Base-by-base conservation (phyloP, 2,329 filamentous ascomycete genomes). In the Hirsutella thompsonii region DNA sequence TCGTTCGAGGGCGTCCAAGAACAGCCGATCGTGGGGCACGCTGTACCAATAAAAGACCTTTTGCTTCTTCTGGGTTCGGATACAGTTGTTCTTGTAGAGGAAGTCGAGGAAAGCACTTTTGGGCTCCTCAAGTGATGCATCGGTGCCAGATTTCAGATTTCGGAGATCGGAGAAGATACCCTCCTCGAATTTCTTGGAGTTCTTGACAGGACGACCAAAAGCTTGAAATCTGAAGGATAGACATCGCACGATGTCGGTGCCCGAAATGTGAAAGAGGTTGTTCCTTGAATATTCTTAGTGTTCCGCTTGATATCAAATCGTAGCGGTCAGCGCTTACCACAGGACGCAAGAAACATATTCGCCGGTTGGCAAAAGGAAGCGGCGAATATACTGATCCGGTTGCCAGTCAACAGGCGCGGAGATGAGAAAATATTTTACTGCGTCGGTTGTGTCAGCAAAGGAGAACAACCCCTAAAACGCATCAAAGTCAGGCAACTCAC, bases 11-110 rank as follows among this genome's bases (percentile, higher is more conserved):
- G 92, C 92, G 68, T 98, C 92, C 52, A 98, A 81, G 67, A 98
- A 98, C 39, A 98, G 79, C 41, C 92, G 80, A 65, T 98, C 92
- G 62, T 98, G 92, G 1, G 92, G 92, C 37, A 98, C 92, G 68
- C 89, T 95, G 68, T 96, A 98, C 92, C 92, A 98, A 69, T 96
- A 98, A 59, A 98, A 98, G 50, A 98, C 92, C 72, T 98, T 98
- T 60, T 98, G 92, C 75, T 98, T 98, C 79, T 98, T 98, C 66
- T 98, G 92, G 30, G 92, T 98, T 53, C 92, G 82, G 54, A 98
- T 98, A 74, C 92, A 98, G 72, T 98, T 98, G 76, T 98, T 98
- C 76, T 98, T 98, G 79, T 98, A 98, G 36, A 98, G 74, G 62
- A 96, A 98, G 65, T 98, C 92, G 46, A 98, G 76, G 67, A 98